A percentile compares a stretch with the other conserved stretches of the same genome.
These are phyloP conservation scores for Yarrowia osloensis DNA, from an alignment of 805 yeast genomes.

Conservation along the genomic window DNA sequence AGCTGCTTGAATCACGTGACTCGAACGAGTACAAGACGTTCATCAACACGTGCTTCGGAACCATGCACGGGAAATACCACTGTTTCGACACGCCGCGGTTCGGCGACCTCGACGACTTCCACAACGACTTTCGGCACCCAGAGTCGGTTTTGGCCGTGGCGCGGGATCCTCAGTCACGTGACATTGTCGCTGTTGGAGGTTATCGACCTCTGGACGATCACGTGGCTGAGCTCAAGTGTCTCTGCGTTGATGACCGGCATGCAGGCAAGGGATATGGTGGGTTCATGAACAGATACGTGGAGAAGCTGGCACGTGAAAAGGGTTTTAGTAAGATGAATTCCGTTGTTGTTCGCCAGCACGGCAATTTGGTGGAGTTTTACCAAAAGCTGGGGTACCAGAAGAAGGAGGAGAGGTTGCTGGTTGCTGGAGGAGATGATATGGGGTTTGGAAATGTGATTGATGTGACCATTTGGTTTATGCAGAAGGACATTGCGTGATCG, in stretches of 20 bases:
- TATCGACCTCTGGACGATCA: not conserved
- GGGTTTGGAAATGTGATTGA: not conserved
- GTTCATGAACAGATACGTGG: not conserved
- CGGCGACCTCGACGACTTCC: not conserved
- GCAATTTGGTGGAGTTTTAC: not conserved
- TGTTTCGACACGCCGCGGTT: not conserved
- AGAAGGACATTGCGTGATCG: not conserved
- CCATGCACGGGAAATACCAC: not conserved
- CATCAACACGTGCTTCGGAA: not conserved
- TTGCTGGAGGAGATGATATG: conserved; percentile 7
- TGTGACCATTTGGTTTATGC: not conserved
- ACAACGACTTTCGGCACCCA: not conserved
- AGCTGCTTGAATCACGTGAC: not conserved
- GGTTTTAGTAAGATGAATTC: not conserved
- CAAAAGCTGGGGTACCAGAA: not conserved
- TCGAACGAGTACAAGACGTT: not conserved
- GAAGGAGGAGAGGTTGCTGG: not conserved
- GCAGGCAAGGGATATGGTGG: not conserved
- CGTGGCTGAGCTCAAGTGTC: not conserved
- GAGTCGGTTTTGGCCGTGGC: not conserved
- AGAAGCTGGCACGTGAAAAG: not conserved
- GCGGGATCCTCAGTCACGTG: not conserved
- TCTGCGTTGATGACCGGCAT: not conserved
- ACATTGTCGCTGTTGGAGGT: not conserved
- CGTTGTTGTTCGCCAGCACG: not conserved